Percentiles rank a stretch among this genome's conserved stretches.
Evolutionary conservation across 495 filamentous ascomycete species (phyloP).

Genomic region (Penicillium roqueforti): DNA sequence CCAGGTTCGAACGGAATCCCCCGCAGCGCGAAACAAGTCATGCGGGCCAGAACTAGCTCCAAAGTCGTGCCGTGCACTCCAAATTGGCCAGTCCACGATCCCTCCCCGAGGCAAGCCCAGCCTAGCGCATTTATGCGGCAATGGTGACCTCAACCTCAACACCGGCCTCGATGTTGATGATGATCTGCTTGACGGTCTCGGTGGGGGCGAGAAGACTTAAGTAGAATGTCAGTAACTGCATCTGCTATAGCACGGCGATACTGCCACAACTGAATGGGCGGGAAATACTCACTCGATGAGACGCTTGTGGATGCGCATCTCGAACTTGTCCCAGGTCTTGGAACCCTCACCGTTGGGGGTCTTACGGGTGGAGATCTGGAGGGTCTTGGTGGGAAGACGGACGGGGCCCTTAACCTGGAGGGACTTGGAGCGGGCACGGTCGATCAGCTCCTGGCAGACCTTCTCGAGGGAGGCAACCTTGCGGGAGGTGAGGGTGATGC

Average conservation of each 20-base stretch:
- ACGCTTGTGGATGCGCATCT: conserved; percentile 99
- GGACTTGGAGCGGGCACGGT: conserved; percentile 97
- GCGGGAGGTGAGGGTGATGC: conserved; percentile 91
- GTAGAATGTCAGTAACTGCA: conserved; percentile 10
- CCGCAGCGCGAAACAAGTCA: conserved; percentile 6
- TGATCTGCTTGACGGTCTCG: conserved; percentile 99
- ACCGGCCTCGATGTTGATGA: conserved; percentile 99
- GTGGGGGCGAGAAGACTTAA: conserved; percentile 88
- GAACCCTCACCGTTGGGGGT: conserved; percentile 98
- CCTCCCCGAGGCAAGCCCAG: conserved; percentile 15
- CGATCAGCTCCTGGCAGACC: conserved; percentile 96
- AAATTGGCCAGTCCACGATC: neutral
- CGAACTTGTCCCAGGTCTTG: conserved; percentile 98
- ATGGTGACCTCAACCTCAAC: conserved; percentile 99
- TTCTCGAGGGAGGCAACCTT: conserved; percentile 96
- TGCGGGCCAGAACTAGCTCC: conserved; percentile 1
- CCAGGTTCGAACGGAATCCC: conserved; percentile 33
- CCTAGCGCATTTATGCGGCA: conserved; percentile 68
- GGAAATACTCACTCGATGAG: conserved; percentile 72
- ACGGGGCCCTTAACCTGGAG: conserved; percentile 98
- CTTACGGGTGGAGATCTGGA: conserved; percentile 93
- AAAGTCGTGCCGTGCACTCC: neutral
- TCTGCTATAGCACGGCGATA: neutral
- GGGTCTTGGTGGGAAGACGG: conserved; percentile 95
- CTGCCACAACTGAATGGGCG: neutral